These are phyloP conservation scores for Symbiodinium pilosum DNA, from an alignment of 73 alveolate species.

Conservation along the genomic window DNA sequence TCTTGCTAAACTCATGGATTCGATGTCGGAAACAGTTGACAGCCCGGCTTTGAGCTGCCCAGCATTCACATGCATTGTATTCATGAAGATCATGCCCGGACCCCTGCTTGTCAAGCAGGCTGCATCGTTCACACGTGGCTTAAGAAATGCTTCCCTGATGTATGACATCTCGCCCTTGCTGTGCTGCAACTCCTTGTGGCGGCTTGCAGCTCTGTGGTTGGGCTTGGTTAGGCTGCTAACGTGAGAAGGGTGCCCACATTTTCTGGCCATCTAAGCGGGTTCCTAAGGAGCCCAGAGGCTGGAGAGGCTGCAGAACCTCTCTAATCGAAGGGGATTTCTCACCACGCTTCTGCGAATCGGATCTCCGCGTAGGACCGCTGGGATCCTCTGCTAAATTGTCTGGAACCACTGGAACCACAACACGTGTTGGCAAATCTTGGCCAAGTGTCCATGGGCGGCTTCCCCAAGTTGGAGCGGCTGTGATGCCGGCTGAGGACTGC, in stretches of 20 bases:
- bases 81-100: background rate
- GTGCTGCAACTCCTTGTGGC: background rate
- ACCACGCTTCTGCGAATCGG: background rate
- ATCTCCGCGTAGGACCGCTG: slow-evolving; percentile 4
- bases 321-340: background rate
- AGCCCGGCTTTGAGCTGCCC: slow-evolving; percentile 1
- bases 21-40: background rate
- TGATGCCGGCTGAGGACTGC: slow-evolving; percentile 34
- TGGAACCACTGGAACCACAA: background rate
- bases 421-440: background rate
- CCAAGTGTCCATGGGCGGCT: slow-evolving; percentile 49
- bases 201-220: background rate
- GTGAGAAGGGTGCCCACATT: background rate
- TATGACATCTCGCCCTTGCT: background rate
- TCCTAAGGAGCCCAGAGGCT: background rate
- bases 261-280: background rate
- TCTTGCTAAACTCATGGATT: background rate
- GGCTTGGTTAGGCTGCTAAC: background rate
- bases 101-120: background rate
- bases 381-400: background rate
- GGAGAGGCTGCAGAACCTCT: background rate
- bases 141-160: background rate
- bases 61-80: background rate
- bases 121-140: background rate
- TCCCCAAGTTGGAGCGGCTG: slow-evolving; percentile 63